Evolutionary conservation across 2,329 filamentous ascomycete genomes (phyloP).

Genomic region (Huntiella omanensis): DNA sequence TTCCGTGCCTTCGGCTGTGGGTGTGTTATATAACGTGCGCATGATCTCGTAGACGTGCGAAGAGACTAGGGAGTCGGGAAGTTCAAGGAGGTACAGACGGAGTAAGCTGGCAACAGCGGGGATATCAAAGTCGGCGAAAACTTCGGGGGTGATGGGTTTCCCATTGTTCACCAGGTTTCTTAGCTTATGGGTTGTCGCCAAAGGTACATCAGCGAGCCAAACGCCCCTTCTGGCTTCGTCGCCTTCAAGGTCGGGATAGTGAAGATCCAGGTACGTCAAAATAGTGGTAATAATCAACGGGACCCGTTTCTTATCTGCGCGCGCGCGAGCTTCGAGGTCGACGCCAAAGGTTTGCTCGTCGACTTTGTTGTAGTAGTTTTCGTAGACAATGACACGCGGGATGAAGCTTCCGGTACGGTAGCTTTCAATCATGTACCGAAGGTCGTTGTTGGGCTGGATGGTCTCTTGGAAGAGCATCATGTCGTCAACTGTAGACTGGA

Average conservation of each 20-base stretch:
- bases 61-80: slow-evolving; percentile 95
- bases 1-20: slow-evolving; percentile 57
- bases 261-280: slow-evolving; percentile 84
- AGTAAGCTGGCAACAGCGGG: slow-evolving; percentile 82
- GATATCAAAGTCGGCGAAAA: slow-evolving; percentile 77
- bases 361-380: slow-evolving; percentile 98
- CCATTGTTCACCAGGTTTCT: slow-evolving; percentile 73
- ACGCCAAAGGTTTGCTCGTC: slow-evolving; percentile 97
- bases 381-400: slow-evolving; percentile 79
- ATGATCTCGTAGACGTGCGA: slow-evolving; percentile 98
- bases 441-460: slow-evolving; percentile 76
- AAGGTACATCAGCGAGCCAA: slow-evolving; percentile 83
- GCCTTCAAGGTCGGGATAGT: slow-evolving; percentile 93
- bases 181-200: slow-evolving; percentile 68
- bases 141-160: slow-evolving; percentile 54
- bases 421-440: slow-evolving; percentile 88
- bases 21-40: slow-evolving; percentile 84
- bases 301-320: slow-evolving; percentile 88
- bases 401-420: slow-evolving; percentile 89
- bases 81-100: slow-evolving; percentile 85
- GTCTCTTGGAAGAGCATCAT: slow-evolving; percentile 99
- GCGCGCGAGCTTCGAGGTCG: slow-evolving; percentile 84
- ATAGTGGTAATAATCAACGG: slow-evolving; percentile 83
- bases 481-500: slow-evolving; percentile 90
- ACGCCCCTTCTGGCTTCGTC: slow-evolving; percentile 83